phyloP scores from a whole-genome alignment of 139 green algal species.

The Chlamydomonas sphaeroides region DNA sequence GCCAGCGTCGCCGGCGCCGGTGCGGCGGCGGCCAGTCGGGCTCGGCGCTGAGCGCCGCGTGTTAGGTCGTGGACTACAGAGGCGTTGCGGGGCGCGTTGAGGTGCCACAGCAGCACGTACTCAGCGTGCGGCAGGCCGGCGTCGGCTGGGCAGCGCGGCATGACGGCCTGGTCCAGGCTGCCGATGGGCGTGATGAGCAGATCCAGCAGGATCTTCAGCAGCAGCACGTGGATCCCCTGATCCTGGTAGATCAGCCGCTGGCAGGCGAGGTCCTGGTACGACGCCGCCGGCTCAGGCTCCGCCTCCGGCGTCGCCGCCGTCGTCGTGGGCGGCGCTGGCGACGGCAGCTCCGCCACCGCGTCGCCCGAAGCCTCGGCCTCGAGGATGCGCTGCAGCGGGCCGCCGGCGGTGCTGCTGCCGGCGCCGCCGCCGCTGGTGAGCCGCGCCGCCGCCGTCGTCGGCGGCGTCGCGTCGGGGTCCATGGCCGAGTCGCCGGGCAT shows the following conservation, averaged over 20 bases:
- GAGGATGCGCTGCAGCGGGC: background rate
- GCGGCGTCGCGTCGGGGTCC: constrained; percentile 10
- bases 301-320: background rate
- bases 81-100: constrained; percentile 34
- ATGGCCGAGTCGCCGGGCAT: constrained; percentile 15
- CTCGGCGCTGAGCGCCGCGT: constrained; percentile 6
- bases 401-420: background rate
- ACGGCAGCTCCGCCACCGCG: too few species aligned
- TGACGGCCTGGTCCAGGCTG: constrained; percentile 60
- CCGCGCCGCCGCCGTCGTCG: background rate
- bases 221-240: constrained; percentile 52
- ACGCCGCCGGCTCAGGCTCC: background rate
- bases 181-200: constrained; percentile 58
- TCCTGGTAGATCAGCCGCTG: constrained; percentile 51
- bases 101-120: constrained; percentile 53
- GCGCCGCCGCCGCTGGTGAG: background rate
- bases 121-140: constrained; percentile 54
- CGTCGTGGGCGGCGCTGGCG: background rate
- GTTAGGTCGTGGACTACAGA: constrained; percentile 23
- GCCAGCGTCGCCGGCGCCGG: background rate
- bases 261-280: constrained; percentile 17
- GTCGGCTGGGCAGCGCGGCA: constrained; percentile 45
- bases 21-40: background rate
- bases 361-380: background rate
- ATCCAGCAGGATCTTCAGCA: constrained; percentile 66